These are phyloP conservation scores for Moesziomyces parantarcticus DNA, from an alignment of 1,284 basidiomycete genomes.

Conservation along the genomic window DNA sequence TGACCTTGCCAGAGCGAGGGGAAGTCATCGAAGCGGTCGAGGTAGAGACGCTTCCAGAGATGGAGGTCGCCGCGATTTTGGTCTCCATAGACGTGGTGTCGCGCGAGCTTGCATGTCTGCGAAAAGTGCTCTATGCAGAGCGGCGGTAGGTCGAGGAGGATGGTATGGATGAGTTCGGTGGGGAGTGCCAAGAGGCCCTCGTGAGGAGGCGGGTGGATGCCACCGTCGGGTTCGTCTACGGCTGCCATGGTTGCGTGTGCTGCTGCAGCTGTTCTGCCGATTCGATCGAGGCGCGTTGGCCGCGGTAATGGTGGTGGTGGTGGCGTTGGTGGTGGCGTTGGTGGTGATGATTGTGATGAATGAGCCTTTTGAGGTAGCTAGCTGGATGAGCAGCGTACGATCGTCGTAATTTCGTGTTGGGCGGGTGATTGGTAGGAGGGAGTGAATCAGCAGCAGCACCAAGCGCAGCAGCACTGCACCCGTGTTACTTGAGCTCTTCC, in stretches of 20 bases:
- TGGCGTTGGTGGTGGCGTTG: background rate
- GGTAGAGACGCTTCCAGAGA: slow-evolving; percentile 44
- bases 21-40: slow-evolving; percentile 33
- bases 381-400: no score
- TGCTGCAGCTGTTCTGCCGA: no score
- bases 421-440: background rate
- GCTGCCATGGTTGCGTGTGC: slow-evolving; percentile 1
- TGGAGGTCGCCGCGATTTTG: slow-evolving; percentile 17
- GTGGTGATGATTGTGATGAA: background rate
- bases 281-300: no score
- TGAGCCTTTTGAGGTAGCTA: background rate
- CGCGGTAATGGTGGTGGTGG: background rate
- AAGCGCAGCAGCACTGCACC: background rate
- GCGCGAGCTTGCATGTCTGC: slow-evolving; percentile 43
- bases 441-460: slow-evolving; percentile 9
- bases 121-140: slow-evolving; percentile 44
- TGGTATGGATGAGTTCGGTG: slow-evolving; percentile 36
- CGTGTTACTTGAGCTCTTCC: background rate
- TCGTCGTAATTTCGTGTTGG: no score
- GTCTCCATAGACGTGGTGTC: slow-evolving; percentile 32
- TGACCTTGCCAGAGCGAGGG: slow-evolving; percentile 15
- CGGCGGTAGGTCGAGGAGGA: slow-evolving; percentile 30
- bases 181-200: slow-evolving; percentile 29
- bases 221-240: background rate
- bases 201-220: background rate